phyloP scores from a whole-genome alignment of 805 yeast genomes.

The Candida coquimbonensis region DNA sequence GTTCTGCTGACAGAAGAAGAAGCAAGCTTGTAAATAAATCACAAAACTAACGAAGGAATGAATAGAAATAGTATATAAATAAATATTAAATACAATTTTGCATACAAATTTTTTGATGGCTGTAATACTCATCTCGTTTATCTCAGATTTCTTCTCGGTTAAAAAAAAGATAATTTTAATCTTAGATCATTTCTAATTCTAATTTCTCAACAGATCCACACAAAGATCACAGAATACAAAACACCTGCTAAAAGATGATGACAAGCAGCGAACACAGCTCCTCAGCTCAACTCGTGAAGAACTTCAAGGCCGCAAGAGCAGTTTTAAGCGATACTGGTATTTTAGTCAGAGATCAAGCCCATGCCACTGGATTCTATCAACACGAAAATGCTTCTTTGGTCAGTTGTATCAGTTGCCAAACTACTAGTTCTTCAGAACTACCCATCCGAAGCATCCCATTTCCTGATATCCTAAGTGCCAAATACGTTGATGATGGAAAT shows the following conservation, averaged over 20 bases:
- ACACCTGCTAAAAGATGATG: not conserved
- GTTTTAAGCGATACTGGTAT: constrained; percentile 29
- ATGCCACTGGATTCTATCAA: not conserved
- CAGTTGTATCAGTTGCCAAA: constrained; percentile 12
- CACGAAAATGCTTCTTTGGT: constrained; percentile 8
- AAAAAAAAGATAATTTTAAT: no score
- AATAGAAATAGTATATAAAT: not conserved
- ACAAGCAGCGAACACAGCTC: not conserved
- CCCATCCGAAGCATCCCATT: constrained; percentile 13
- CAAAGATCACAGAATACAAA: not conserved
- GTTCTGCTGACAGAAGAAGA: not conserved
- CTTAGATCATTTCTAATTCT: no score
- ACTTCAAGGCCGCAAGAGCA: constrained; percentile 17
- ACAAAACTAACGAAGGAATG: not conserved
- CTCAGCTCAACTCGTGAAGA: not conserved
- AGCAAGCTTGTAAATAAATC: not conserved
- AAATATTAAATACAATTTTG: no score
- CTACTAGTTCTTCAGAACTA: not conserved
- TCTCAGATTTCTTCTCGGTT: no score
- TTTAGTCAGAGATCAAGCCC: constrained; percentile 25
- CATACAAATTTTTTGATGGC: no score
- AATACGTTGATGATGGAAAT: constrained; percentile 3
- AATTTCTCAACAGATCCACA: no score
- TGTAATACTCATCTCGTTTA: no score
- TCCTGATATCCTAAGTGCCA: constrained; percentile 17